These are phyloP conservation scores for Candida frijolesensis DNA, from an alignment of 1,139 yeast genomes.

Conservation along the genomic window DNA sequence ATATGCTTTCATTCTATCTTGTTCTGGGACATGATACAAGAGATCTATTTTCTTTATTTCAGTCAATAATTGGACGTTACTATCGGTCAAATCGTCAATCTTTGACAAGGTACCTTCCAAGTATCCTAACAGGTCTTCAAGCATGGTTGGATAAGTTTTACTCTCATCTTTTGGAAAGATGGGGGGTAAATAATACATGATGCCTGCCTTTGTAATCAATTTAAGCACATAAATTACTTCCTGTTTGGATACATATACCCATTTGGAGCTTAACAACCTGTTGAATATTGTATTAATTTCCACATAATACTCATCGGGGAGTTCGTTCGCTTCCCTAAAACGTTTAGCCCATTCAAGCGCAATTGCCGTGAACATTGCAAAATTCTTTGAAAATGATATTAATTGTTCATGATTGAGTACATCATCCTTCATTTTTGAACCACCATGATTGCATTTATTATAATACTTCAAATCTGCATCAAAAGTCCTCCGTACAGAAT, in stretches of 20 bases:
- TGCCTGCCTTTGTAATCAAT: conserved; percentile 31
- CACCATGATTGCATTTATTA: conserved; percentile 34
- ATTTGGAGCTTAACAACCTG: conserved; percentile 26
- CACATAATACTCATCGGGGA: conserved; percentile 8
- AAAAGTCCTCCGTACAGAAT: conserved; percentile 33
- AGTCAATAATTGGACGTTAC: conserved; percentile 23
- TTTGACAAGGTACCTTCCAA: conserved; percentile 24
- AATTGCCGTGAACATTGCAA: conserved; percentile 3
- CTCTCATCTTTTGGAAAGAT: conserved; percentile 13
- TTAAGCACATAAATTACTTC: conserved; percentile 24
- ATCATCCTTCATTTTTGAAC: no score
- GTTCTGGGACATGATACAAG: conserved; percentile 14
- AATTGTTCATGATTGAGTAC: no score
- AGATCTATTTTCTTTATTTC: conserved; percentile 21
- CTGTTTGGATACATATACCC: conserved; percentile 24
- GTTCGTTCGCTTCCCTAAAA: not conserved
- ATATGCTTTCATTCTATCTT: not conserved
- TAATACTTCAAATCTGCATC: conserved; percentile 38
- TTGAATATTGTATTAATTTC: conserved; percentile 22
- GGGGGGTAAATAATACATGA: conserved; percentile 32
- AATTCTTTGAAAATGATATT: conserved; percentile 6
- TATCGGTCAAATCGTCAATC: conserved; percentile 16
- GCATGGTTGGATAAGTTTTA: conserved; percentile 19
- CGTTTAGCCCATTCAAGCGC: conserved; percentile 2
- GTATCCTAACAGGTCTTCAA: conserved; percentile 24